Conservation (phyloP, 768 basidiomycete species). For the Phylloporus sp. region DNA sequence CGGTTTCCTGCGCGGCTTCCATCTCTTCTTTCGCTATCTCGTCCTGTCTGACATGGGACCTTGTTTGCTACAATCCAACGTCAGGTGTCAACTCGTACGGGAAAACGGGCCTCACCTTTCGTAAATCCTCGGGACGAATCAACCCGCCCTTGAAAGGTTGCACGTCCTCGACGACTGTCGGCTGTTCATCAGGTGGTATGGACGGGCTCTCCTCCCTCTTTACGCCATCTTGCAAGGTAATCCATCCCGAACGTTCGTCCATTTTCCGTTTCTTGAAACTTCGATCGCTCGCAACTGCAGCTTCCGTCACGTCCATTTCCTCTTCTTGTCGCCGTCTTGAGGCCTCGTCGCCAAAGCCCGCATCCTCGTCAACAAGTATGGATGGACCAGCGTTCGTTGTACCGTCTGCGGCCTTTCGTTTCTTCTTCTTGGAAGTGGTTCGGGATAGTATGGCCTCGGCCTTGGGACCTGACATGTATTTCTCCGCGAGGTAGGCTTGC, state of each 20-base stretch:
- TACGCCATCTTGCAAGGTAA: conserved; percentile 53
- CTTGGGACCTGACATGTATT: conserved; percentile 96
- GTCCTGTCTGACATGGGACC: conserved; percentile 31
- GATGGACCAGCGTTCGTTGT: conserved; percentile 25
- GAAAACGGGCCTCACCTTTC: conserved; percentile 38
- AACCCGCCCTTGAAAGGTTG: conserved; percentile 67
- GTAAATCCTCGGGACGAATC: conserved; percentile 69
- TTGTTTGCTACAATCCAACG: conserved; percentile 31
- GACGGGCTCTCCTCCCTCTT: conserved; percentile 46
- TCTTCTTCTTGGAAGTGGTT: conserved; percentile 54
- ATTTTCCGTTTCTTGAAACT: conserved; percentile 73
- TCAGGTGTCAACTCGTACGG: conserved; percentile 1
- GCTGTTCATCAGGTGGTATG: conserved; percentile 62
- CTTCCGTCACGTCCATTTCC: conserved; percentile 48
- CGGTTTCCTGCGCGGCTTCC: conserved; percentile 75
- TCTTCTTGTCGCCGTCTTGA: conserved; percentile 50
- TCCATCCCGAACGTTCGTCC: conserved; percentile 58
- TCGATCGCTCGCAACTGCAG: conserved; percentile 68
- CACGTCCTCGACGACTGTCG: conserved; percentile 48
- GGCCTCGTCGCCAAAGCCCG: conserved; percentile 53
- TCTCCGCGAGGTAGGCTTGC: conserved; percentile 81
- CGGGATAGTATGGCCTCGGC: conserved; percentile 90
- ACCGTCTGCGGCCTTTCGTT: conserved; percentile 48
- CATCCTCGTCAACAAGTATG: conserved; percentile 64
- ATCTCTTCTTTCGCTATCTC: conserved; percentile 43